A percentile compares a stretch with the other conserved stretches of the same genome.
Evolutionary conservation across 2,329 filamentous ascomycete genomes (phyloP).

Genomic region (Penicillium sp.): DNA sequence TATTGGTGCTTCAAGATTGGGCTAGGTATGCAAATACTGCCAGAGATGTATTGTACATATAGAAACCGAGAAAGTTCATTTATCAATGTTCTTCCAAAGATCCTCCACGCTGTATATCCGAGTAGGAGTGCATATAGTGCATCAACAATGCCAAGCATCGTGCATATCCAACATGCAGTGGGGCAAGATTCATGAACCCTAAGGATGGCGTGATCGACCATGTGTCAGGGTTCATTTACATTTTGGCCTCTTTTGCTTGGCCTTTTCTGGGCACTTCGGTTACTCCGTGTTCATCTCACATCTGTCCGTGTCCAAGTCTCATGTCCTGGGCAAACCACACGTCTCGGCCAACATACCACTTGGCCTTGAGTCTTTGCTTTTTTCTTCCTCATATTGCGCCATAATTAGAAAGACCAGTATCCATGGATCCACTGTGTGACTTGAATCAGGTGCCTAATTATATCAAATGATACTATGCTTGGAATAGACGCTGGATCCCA

Average conservation of each 20-base stretch:
- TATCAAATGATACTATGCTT: too few relatives aligned
- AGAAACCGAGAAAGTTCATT: constrained; percentile 18
- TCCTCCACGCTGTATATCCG: too few relatives aligned
- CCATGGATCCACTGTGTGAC: too few relatives aligned
- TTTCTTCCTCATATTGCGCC: not conserved
- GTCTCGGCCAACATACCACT: not conserved
- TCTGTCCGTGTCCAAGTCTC: not conserved
- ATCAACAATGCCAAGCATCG: not conserved
- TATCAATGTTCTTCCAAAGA: not conserved
- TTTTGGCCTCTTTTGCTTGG: not conserved
- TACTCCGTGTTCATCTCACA: not conserved
- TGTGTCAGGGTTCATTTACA: constrained; percentile 4
- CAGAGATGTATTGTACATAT: constrained; percentile 26
- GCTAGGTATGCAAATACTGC: constrained; percentile 20
- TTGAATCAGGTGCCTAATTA: too few relatives aligned
- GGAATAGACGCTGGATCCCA: too few relatives aligned
- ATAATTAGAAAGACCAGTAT: not conserved
- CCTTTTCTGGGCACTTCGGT: not conserved
- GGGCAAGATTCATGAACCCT: constrained; percentile 1
- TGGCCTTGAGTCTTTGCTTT: not conserved
- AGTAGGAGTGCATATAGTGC: not conserved
- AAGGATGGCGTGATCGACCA: constrained; percentile 7
- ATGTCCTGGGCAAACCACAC: too few relatives aligned
- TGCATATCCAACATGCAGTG: not conserved
- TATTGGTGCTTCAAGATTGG: constrained; percentile 1